These are phyloP conservation scores for Pyrrhoderma noxium DNA, from an alignment of 1,284 basidiomycete genomes.

Conservation along the genomic window DNA sequence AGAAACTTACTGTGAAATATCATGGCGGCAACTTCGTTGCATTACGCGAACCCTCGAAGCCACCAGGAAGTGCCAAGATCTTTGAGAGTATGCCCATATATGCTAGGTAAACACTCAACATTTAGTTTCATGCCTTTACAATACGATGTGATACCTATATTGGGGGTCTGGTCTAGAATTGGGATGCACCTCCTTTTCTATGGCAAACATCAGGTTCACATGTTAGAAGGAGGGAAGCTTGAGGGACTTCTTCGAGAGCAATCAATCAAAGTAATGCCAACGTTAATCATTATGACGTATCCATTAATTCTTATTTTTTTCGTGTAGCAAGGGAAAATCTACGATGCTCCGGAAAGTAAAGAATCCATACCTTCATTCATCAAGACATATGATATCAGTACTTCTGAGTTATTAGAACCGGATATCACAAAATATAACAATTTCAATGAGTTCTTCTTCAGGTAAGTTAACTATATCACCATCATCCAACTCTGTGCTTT, in stretches of 20 bases:
- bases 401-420: slow-evolving; percentile 58
- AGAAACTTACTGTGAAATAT: slow-evolving; percentile 43
- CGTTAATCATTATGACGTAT: not conserved
- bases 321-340: slow-evolving; percentile 44
- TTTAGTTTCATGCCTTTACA: not conserved
- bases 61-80: slow-evolving; percentile 38
- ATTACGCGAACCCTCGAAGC: slow-evolving; percentile 41
- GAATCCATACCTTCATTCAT: slow-evolving; percentile 68
- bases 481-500: not conserved
- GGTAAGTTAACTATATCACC: slow-evolving; percentile 23
- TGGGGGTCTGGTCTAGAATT: too few relatives aligned
- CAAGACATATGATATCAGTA: slow-evolving; percentile 58
- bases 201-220: slow-evolving; percentile 43
- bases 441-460: slow-evolving; percentile 82
- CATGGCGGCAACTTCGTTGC: slow-evolving; percentile 65
- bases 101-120: slow-evolving; percentile 36
- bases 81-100: slow-evolving; percentile 83
- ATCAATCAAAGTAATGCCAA: slow-evolving; percentile 46
- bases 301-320: not conserved
- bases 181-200: slow-evolving; percentile 81
- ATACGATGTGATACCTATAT: slow-evolving; percentile 1
- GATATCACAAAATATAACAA: slow-evolving; percentile 55
- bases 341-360: slow-evolving; percentile 46
- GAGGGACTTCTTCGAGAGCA: slow-evolving; percentile 58
- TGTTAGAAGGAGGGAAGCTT: slow-evolving; percentile 49